Conservation (phyloP, 306 rosid species). For the Fagus sylvatica region DNA sequence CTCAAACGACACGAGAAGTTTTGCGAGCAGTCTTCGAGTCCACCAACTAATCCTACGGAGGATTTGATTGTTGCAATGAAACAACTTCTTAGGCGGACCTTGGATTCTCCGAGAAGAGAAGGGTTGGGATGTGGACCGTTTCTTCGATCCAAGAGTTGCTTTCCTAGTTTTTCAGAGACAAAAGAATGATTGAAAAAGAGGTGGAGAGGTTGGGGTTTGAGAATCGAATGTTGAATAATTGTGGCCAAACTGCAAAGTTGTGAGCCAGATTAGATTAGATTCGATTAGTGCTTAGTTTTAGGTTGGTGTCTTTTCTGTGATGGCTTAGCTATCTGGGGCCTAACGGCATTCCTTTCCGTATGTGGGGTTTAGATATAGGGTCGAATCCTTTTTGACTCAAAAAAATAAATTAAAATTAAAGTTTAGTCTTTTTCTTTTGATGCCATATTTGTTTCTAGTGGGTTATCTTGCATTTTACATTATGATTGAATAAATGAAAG, state of each 20-base stretch:
- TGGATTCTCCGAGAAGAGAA: constrained; percentile 47
- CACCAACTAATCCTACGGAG: constrained; percentile 44
- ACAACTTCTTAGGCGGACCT: constrained; percentile 57
- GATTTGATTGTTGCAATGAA: constrained; percentile 62
- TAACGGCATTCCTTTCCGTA: not conserved
- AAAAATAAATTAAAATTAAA: too few relatives aligned
- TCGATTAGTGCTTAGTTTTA: too few relatives aligned
- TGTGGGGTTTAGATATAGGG: too few relatives aligned
- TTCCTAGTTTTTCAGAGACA: constrained; percentile 33
- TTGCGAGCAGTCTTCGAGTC: constrained; percentile 39
- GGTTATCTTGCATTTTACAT: constrained; percentile 14
- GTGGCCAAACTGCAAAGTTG: too few relatives aligned
- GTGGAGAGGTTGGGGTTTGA: not conserved
- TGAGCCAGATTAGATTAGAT: too few relatives aligned
- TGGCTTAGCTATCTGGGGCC: too few relatives aligned
- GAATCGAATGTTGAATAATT: too few relatives aligned
- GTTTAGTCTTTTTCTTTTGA: too few relatives aligned
- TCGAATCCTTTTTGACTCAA: too few relatives aligned
- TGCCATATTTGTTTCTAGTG: not conserved
- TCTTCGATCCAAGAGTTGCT: constrained; percentile 50
- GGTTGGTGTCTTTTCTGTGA: too few relatives aligned
- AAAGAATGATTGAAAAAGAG: constrained; percentile 4
- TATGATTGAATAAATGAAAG: constrained; percentile 39
- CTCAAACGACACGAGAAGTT: constrained; percentile 53
- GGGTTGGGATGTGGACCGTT: constrained; percentile 35